Percentiles rank a stretch among this genome's conserved stretches.
phyloP scores from a whole-genome alignment of 768 basidiomycete species.

The Tricholoma flavovirens region DNA sequence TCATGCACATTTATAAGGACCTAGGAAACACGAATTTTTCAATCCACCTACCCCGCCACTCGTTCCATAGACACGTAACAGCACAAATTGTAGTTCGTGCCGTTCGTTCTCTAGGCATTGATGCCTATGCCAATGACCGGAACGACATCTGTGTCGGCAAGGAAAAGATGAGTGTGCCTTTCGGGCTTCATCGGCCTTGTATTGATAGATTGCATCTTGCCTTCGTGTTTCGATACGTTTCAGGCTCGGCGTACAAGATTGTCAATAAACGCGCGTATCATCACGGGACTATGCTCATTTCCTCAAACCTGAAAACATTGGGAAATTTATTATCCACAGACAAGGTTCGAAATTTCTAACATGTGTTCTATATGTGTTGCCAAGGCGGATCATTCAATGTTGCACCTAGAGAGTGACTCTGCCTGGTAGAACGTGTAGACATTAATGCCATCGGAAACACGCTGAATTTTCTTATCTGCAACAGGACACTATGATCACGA shows the following conservation, averaged over 20 bases:
- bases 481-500: constrained; percentile 76
- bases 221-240: constrained; percentile 54
- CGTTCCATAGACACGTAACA: constrained; percentile 77
- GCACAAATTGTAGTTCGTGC: constrained; percentile 75
- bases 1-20: constrained; percentile 51
- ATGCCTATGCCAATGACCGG: constrained; percentile 78
- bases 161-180: constrained; percentile 73
- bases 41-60: constrained; percentile 75
- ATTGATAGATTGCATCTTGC: constrained; percentile 2
- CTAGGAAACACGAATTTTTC: constrained; percentile 97
- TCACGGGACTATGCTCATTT: constrained; percentile 97
- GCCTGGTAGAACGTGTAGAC: neutral
- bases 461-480: neutral
- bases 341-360: constrained; percentile 41
- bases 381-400: neutral
- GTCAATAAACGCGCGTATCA: constrained; percentile 89
- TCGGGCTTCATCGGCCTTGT: neutral
- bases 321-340: constrained; percentile 63
- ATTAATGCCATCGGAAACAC: neutral
- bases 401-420: neutral
- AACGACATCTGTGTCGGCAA: constrained; percentile 85
- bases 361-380: neutral
- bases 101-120: constrained; percentile 66
- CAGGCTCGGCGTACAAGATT: constrained; percentile 97
- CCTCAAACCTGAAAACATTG: constrained; percentile 66